Evolutionary conservation across 805 yeast species (phyloP).

Genomic region (Ogataea paraovalis): DNA sequence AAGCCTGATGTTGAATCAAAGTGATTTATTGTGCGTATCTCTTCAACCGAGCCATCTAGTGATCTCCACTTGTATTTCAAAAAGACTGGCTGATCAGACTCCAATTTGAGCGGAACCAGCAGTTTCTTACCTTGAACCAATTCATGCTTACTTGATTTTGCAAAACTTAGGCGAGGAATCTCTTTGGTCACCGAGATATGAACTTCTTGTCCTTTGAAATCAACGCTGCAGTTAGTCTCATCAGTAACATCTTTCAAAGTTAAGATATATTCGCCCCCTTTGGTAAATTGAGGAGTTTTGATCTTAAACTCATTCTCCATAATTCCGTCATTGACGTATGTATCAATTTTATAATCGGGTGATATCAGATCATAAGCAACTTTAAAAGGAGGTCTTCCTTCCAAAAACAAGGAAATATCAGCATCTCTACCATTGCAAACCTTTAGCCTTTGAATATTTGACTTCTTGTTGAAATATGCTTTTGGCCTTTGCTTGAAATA

Average conservation of each 20-base stretch:
- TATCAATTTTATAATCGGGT: constrained; percentile 41
- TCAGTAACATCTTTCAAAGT: constrained; percentile 66
- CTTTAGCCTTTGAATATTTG: constrained; percentile 16
- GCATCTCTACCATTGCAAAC: constrained; percentile 33
- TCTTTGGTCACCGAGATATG: constrained; percentile 66
- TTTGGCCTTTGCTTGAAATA: constrained; percentile 69
- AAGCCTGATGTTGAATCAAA: constrained; percentile 27
- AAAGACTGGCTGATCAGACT: constrained; percentile 27
- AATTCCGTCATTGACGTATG: constrained; percentile 41
- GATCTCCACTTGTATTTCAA: constrained; percentile 32
- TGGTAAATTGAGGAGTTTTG: constrained; percentile 48
- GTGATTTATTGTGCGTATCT: constrained; percentile 4
- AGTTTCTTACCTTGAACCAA: constrained; percentile 61
- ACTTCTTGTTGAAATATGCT: constrained; percentile 35
- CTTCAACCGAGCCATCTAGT: constrained; percentile 17
- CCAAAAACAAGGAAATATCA: constrained; percentile 53
- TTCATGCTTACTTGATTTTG: constrained; percentile 27
- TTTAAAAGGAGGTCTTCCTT: constrained; percentile 78
- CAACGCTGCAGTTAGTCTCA: constrained; percentile 74
- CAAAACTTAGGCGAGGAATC: constrained; percentile 48
- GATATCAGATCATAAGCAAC: constrained; percentile 67
- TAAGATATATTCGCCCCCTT: constrained; percentile 73
- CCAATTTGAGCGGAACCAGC: constrained; percentile 49
- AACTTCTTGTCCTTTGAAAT: constrained; percentile 58
- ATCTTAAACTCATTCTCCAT: constrained; percentile 36